These are phyloP conservation scores for Pleurotus giganteus DNA, from an alignment of 768 basidiomycete genomes.

Conservation along the genomic window DNA sequence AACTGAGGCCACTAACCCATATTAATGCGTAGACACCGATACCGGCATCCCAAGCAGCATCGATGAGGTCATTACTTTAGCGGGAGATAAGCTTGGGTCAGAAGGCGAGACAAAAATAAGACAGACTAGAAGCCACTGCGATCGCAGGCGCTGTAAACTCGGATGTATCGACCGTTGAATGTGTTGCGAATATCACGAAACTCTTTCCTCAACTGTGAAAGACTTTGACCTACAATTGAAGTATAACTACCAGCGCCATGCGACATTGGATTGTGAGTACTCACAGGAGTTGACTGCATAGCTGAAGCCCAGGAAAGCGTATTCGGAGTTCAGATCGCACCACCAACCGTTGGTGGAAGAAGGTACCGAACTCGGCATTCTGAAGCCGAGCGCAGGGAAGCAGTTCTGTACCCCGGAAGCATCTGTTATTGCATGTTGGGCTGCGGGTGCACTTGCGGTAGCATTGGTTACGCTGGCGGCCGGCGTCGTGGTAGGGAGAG, in stretches of 20 bases:
- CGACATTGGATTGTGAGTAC: constrained; percentile 17
- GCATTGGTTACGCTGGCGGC: background rate
- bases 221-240: constrained; percentile 51
- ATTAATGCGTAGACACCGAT: constrained; percentile 73
- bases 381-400: constrained; percentile 45
- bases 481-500: background rate
- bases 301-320: constrained; percentile 76
- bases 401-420: constrained; percentile 23
- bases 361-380: constrained; percentile 52
- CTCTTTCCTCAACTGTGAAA: constrained; percentile 44
- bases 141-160: constrained; percentile 50
- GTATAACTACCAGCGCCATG: constrained; percentile 11
- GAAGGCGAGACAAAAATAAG: background rate
- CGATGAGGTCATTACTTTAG: constrained; percentile 52
- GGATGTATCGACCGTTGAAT: constrained; percentile 67
- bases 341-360: constrained; percentile 51
- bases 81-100: constrained; percentile 2
- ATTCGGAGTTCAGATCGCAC: constrained; percentile 64
- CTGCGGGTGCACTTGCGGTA: background rate
- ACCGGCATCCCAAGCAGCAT: constrained; percentile 67
- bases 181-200: constrained; percentile 57
- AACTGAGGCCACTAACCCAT: constrained; percentile 47
- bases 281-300: constrained; percentile 69
- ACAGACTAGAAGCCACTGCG: constrained; percentile 44
- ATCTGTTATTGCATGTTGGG: constrained; percentile 1